These are phyloP conservation scores for Scutellaria galericulata DNA, from an alignment of 257 asterid species.

Conservation along the genomic window DNA sequence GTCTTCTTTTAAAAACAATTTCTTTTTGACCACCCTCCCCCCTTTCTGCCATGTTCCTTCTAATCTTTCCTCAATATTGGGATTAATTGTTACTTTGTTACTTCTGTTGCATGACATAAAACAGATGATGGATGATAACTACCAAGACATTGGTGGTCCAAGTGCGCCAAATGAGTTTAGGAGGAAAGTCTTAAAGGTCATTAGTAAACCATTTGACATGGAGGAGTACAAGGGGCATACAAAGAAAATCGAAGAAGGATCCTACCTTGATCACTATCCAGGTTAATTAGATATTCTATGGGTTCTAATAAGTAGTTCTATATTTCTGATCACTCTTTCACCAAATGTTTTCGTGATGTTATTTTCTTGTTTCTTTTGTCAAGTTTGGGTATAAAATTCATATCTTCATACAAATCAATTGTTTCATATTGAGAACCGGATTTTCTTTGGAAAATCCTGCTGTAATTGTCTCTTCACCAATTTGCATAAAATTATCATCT, in stretches of 20 bases:
- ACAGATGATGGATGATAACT: conserved; percentile 35
- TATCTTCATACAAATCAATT: background rate
- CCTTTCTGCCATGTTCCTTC: background rate
- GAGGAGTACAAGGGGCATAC: background rate
- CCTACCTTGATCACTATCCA: background rate
- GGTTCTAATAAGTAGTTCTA: background rate
- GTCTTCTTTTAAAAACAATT: background rate
- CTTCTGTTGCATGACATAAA: background rate
- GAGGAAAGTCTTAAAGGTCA: conserved; percentile 30
- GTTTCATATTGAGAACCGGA: background rate
- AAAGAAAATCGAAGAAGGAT: background rate
- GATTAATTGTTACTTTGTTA: background rate
- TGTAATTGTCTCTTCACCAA: no score
- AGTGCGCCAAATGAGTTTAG: conserved; percentile 26
- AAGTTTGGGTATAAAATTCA: background rate
- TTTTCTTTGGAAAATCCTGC: no score
- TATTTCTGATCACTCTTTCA: no score
- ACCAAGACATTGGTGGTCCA: background rate
- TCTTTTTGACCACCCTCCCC: no score
- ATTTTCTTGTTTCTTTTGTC: background rate
- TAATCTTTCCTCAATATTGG: background rate
- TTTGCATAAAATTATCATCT: no score
- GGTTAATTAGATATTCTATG: background rate
- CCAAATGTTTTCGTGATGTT: background rate
- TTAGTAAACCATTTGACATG: background rate